Conservation (phyloP, 352 stramenopile species). For the Aphanomyces astaci region DNA sequence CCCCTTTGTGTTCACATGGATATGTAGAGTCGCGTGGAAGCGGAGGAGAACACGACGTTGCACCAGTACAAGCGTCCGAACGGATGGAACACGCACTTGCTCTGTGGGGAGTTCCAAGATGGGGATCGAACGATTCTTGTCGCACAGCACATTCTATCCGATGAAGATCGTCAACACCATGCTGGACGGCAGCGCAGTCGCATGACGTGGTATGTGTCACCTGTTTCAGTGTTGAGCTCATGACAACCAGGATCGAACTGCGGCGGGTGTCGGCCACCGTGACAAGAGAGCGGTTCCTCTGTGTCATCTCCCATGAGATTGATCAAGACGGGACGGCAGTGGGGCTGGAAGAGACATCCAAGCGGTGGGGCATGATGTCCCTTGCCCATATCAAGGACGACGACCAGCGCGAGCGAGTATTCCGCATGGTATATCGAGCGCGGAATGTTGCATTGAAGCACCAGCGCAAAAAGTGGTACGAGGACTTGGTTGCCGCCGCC, state of each 20-base stretch:
- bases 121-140: not conserved
- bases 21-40: not conserved
- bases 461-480: too few species aligned
- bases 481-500: too few species aligned
- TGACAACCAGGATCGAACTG: not conserved
- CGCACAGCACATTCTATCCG: not conserved
- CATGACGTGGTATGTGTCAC: not conserved
- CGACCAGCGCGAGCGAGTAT: too few species aligned
- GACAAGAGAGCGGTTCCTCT: not conserved
- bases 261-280: not conserved
- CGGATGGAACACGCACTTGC: not conserved
- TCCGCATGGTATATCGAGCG: too few species aligned
- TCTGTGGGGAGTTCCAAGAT: not conserved
- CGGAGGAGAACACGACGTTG: not conserved
- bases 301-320: too few species aligned
- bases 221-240: not conserved
- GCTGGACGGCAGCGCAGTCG: not conserved
- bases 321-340: too few species aligned
- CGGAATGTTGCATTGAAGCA: too few species aligned
- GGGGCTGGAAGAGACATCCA: too few species aligned
- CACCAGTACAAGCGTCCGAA: not conserved
- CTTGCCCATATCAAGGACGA: too few species aligned
- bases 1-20: not conserved
- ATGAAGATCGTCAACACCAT: not conserved
- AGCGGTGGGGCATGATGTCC: too few species aligned